Conservation (phyloP, 805 yeast genomes). For the Yamadazyma scolyti region DNA sequence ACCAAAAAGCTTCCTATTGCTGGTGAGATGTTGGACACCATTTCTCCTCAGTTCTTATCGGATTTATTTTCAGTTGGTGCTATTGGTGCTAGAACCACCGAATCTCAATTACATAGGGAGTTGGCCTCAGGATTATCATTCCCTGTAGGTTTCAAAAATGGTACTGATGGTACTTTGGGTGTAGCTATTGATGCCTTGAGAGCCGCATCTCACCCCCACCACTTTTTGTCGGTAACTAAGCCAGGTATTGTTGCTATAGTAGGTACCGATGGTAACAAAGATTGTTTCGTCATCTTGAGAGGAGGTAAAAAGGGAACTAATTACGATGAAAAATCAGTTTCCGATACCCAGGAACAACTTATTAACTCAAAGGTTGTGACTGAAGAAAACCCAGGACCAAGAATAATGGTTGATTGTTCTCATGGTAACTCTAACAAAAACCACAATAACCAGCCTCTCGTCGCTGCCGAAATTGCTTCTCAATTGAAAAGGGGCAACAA, state of each 20-base stretch:
- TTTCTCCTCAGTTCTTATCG: constrained; percentile 91
- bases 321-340: constrained; percentile 78
- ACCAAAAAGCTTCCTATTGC: constrained; percentile 89
- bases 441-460: constrained; percentile 92
- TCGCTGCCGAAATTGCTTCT: constrained; percentile 74
- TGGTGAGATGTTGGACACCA: constrained; percentile 96
- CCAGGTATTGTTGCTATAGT: constrained; percentile 96
- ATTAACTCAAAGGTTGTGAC: constrained; percentile 27
- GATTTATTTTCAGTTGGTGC: constrained; percentile 94
- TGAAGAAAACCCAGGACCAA: constrained; percentile 39
- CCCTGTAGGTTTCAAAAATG: constrained; percentile 98
- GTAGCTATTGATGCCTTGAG: constrained; percentile 93
- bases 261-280: constrained; percentile 91
- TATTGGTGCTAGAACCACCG: constrained; percentile 98
- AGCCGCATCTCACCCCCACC: constrained; percentile 90
- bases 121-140: constrained; percentile 96
- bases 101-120: constrained; percentile 96
- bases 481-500: constrained; percentile 82
- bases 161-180: constrained; percentile 91
- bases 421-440: constrained; percentile 97
- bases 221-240: constrained; percentile 95
- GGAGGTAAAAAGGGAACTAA: constrained; percentile 96
- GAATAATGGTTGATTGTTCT: constrained; percentile 94
- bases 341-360: constrained; percentile 67
- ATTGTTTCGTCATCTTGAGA: constrained; percentile 90